Base-by-base conservation (phyloP, 2,329 filamentous ascomycete genomes). In the Neonectria punicea region DNA sequence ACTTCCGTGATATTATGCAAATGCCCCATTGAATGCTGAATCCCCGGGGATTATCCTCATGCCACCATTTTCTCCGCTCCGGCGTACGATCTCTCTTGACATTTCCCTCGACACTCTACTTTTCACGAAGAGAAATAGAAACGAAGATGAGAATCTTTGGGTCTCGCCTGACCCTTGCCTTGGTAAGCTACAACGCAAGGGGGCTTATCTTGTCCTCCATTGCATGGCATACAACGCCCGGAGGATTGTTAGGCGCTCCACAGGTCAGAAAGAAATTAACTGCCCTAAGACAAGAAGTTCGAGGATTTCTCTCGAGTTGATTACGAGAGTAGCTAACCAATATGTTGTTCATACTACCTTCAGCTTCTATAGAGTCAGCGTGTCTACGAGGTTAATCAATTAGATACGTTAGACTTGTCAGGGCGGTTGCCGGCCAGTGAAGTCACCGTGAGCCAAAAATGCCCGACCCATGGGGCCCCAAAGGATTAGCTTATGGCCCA, bases 91-190 rank as follows among this genome's bases (percentile, higher is more conserved):
- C 34, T 36, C 41, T 8, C 43, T 53, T 53, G 34, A 39, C 36
- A 14, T 39, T 22, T 41, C 34, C 22, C 28, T 55, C 5, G 39
- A 55, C 32, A 44, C 25, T 55, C 53, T 44, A 5, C 44, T 51
- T 25, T 36, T 51, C 28, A 46, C 47, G 20, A 28, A 10, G 41
- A 61, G 58, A 18, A 16, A 36, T 14, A 30, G 11, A 39, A 25
- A 43, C 3, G 20, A 44, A 61, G 16, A 22, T 5, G 10, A 18
- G 11, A 13, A 14, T 22, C 9, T 18, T 56, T 61, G 44, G 56
- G 59, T 53, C 53, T 61, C 58, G 56, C 56, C 51, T 55, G 58
- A 56, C 51, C 44, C 20, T 28, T 44, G 32, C 43, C 44, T 39
- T 28, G 16, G 22, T 25, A 47, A 2, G 22, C 20, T 34, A 18